Evolutionary conservation across 2,329 filamentous ascomycete genomes (phyloP), one percentile per base, ranked within the genome.

Genomic region (Penicillium janthinellum): DNA sequence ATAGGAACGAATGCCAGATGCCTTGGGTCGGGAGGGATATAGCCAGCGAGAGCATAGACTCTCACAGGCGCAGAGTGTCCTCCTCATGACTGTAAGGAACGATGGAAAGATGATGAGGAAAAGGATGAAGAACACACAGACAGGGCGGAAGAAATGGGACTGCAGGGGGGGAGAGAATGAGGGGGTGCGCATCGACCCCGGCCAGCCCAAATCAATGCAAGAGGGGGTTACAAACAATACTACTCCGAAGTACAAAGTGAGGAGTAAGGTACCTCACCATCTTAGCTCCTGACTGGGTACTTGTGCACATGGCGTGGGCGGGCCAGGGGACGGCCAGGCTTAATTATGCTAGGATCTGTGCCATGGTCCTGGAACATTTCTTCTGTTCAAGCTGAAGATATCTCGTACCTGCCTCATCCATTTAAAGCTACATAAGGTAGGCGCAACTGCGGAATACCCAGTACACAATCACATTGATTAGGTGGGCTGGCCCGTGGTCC

Each of bases 21-120:
- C 55, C 51, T 59, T 61, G 58, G 59, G 59, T 60, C 65, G 71
- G 56, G 70, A 68, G 37, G 64, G 64, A 57, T 64, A 61, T 49
- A 66, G 59, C 62, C 67, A 65, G 52, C 63, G 69, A 70, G 71
- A 71, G 64, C 67, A 57, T 37, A 72, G 52, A 48, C 67, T 66
- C 70, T 74, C 72, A 41, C 70, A 57, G 5, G 62, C 56, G 39
- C 67, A 55, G 41, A 65, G 51, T 55, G 69, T 59, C 51, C 64
- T 65, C 59, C 67, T 66, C 73, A 75, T 73, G 42, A 56, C 50
- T 42, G 42, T 12, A 5, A 37, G 31, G 31, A n/a, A 41, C 5
- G 42, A n/a, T 17, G 14, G 17, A 35, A 14, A 22, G 39, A 47
- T 20, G 17, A 22, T 28, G 25, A 28, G 25, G 17, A 38, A 10